A percentile compares a stretch with the other conserved stretches of the same genome.
Conservation (phyloP, 1,139 yeast species). For the Saccharomyces hybrid region DNA sequence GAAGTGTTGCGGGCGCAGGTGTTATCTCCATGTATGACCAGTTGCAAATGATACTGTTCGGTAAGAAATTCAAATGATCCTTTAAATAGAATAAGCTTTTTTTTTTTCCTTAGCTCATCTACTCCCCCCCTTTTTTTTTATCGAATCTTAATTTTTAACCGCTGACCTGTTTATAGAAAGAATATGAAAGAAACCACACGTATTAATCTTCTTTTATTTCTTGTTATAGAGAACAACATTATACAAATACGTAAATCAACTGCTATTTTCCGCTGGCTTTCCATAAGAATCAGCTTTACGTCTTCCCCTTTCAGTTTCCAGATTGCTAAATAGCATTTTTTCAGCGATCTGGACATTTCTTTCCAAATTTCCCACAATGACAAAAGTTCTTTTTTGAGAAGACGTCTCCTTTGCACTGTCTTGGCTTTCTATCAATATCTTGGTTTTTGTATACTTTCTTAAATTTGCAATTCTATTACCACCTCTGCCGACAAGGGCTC, state of each 20-base stretch:
- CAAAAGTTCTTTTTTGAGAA: slow-evolving; percentile 45
- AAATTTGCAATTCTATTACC: slow-evolving; percentile 84
- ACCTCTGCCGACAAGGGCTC: slow-evolving; percentile 80
- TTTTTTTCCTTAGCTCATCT: neutral
- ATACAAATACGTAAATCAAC: neutral
- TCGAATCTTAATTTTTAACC: neutral
- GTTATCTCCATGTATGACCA: no score
- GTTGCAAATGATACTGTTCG: no score
- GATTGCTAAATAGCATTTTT: slow-evolving; percentile 40
- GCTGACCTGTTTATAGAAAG: neutral
- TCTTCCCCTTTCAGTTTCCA: slow-evolving; percentile 72
- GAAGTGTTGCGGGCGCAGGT: no score
- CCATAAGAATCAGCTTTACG: slow-evolving; percentile 33
- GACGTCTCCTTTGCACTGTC: slow-evolving; percentile 51
- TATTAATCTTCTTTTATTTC: slow-evolving; percentile 16
- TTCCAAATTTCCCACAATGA: slow-evolving; percentile 55
- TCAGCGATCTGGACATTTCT: slow-evolving; percentile 29
- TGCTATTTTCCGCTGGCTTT: neutral
- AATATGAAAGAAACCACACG: neutral
- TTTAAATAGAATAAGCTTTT: neutral
- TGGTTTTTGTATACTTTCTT: slow-evolving; percentile 72
- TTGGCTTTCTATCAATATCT: slow-evolving; percentile 70
- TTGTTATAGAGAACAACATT: slow-evolving; percentile 31
- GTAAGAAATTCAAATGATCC: slow-evolving; percentile 43
- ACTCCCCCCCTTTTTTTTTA: neutral